Conservation (phyloP, 345 rosid genomes). For the Gossypium arboreum region DNA sequence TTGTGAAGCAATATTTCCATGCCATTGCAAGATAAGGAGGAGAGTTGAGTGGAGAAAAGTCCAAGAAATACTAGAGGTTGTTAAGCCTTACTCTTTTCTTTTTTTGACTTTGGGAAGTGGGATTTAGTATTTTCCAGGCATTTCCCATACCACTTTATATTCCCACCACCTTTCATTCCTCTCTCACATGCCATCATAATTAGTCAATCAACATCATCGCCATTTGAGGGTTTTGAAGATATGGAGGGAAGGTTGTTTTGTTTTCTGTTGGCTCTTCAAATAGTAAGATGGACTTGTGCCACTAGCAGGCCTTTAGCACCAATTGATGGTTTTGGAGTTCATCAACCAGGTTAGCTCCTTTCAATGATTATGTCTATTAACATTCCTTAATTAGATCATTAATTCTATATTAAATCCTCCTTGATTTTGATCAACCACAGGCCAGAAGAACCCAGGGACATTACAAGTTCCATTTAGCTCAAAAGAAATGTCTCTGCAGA, state of each 20-base stretch:
- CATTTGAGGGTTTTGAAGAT: slow-evolving; percentile 26
- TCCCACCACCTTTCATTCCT: background rate
- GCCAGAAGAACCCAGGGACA: background rate
- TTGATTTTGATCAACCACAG: background rate
- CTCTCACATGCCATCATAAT: slow-evolving; percentile 17
- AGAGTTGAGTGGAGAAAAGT: background rate
- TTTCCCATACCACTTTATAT: slow-evolving; percentile 12
- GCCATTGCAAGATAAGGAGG: slow-evolving; percentile 14
- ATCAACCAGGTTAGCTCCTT: slow-evolving; percentile 40
- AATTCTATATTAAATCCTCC: background rate
- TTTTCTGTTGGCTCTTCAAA: slow-evolving; percentile 38
- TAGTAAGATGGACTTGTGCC: slow-evolving; percentile 39
- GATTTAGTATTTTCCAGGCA: slow-evolving; percentile 14
- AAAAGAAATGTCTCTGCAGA: slow-evolving; percentile 20
- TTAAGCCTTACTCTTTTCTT: background rate
- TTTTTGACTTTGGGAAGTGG: slow-evolving; percentile 28
- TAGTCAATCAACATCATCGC: slow-evolving; percentile 22
- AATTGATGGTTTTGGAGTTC: slow-evolving; percentile 26
- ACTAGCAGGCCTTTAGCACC: slow-evolving; percentile 47
- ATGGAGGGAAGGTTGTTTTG: slow-evolving; percentile 35
- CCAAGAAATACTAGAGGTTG: background rate
- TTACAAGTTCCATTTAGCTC: background rate
- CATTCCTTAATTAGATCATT: background rate
- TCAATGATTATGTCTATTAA: slow-evolving; percentile 5
- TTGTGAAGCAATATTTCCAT: slow-evolving; percentile 28